Evolutionary conservation across 2,329 filamentous ascomycete genomes (phyloP), one percentile per base, ranked within the genome.

Genomic region (Knoxdaviesia capensis): DNA sequence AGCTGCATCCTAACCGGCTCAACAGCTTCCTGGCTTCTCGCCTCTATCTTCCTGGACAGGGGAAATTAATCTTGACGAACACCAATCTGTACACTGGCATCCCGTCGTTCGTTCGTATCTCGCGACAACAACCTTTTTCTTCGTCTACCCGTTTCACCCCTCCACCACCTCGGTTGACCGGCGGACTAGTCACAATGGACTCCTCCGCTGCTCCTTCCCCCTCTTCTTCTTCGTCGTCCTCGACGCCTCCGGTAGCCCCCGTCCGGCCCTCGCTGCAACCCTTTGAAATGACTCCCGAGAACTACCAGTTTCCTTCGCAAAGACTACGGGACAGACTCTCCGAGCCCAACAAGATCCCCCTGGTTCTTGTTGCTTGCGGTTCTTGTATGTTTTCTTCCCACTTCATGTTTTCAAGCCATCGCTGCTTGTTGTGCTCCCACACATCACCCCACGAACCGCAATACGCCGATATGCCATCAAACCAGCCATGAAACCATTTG

Each of bases 361-460:
- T 82, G 36, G 72, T 80, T 6, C 68, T 81, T 42, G 74, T 81
- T 41, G 77, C 77, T 39, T 82, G 77, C 52, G 77, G 74, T 41
- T 74, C 69, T 52, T 87, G 57, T 56, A 48, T 47, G 54, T 50
- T 29, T 36, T 7, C 29, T 38, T 34, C n/a, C 30, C 7, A n/a
- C 7, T 9, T 38, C 6, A 9, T 20, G 20, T 20, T 20, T 20
- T 20, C 20, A 20, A 20, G 20, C 20, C 20, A 20, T 20, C 20
- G 20, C 20, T 20, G 20, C 20, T 20, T 20, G 20, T 20, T 20
- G 20, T 20, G 20, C 3, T 20, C 20, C 20, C 20, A 20, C 3
- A 20, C 2, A 20, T 20, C 20, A 20, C 3, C 20, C 20, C 20
- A 20, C 20, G 2, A 20, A 20, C 20, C 20, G 20, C 20, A n/a